These are phyloP conservation scores for Penicillium sp. DNA, from an alignment of 2,329 filamentous ascomycete genomes.

Conservation along the genomic window DNA sequence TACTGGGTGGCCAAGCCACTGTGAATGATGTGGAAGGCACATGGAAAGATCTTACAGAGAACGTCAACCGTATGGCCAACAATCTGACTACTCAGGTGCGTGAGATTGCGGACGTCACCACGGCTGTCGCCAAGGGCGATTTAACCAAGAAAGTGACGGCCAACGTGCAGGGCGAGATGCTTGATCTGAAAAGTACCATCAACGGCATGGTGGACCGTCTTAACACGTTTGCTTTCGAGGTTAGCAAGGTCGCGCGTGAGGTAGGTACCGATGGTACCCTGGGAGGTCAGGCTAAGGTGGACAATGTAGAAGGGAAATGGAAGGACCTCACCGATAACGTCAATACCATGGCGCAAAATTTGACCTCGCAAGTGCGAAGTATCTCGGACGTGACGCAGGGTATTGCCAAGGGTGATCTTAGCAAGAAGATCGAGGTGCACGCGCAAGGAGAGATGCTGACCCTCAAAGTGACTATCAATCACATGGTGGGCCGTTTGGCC, in stretches of 20 bases:
- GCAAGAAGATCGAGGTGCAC: constrained; percentile 91
- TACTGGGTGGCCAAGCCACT: constrained; percentile 90
- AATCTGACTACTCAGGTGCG: constrained; percentile 96
- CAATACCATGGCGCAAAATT: constrained; percentile 68
- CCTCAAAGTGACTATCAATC: constrained; percentile 94
- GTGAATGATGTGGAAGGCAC: constrained; percentile 96
- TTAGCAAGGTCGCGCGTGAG: constrained; percentile 68
- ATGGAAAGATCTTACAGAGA: constrained; percentile 93
- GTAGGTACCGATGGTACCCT: constrained; percentile 67
- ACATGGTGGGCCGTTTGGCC: constrained; percentile 95
- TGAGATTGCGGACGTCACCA: constrained; percentile 95
- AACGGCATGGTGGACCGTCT: constrained; percentile 70
- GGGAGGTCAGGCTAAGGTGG: constrained; percentile 66
- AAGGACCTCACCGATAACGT: constrained; percentile 69
- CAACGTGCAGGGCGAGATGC: constrained; percentile 89
- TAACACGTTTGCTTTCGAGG: constrained; percentile 67
- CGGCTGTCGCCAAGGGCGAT: constrained; percentile 90
- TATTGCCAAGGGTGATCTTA: constrained; percentile 94
- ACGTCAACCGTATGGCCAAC: constrained; percentile 98
- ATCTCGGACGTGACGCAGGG: constrained; percentile 94
- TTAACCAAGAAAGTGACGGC: constrained; percentile 94
- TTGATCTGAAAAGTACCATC: constrained; percentile 90
- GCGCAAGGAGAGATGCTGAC: constrained; percentile 94
- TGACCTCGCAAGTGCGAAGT: constrained; percentile 74
- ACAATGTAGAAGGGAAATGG: constrained; percentile 69